Evolutionary conservation across 2,329 filamentous ascomycete genomes (phyloP), one percentile per base, ranked within the genome.

Genomic region (Leptographium galeiforme): DNA sequence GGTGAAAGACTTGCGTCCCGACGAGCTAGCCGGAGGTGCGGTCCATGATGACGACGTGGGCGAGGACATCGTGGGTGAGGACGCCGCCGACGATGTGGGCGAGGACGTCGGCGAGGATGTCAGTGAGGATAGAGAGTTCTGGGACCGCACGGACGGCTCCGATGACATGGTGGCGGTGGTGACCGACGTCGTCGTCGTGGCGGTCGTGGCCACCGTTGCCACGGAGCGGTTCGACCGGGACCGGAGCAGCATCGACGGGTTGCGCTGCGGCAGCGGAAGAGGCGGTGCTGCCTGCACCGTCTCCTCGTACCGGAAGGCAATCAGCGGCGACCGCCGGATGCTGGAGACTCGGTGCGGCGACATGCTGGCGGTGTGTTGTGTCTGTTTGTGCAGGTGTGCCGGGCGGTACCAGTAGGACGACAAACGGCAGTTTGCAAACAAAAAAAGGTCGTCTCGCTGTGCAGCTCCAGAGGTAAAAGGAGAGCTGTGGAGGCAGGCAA

Each of bases 221-320:
- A 60, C 18, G 10, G 61, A 54, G 55, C 62, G 55, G 53, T 58
- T 54, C 19, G 57, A 58, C 58, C 57, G 55, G 57, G 66, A 53
- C 60, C 58, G 60, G 50, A 60, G 14, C 48, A 51, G 44, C 57
- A 66, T 68, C 56, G 64, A 64, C 58, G 64, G 68, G 63, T 66
- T 70, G 61, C 69, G 68, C 57, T 73, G 71, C 51, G 64, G 63
- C 55, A 79, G 65, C 47, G 74, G 73, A 57, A 81, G 77, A 39
- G 79, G 80, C 55, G 76, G 76, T 63, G 77, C 74, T 48, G 76
- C 76, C 60, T 76, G 72, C 50, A 74, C 67, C 39, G 77, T 79
- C 64, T 82, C 74, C 62, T 84, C 80, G 67, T 84, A 83, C 55
- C 77, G 75, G 53, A 83, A 62, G 48, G 73, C 73, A 55, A 82